These are phyloP conservation scores for Gossypium bickii DNA, from an alignment of 345 rosid genomes.

Conservation along the genomic window DNA sequence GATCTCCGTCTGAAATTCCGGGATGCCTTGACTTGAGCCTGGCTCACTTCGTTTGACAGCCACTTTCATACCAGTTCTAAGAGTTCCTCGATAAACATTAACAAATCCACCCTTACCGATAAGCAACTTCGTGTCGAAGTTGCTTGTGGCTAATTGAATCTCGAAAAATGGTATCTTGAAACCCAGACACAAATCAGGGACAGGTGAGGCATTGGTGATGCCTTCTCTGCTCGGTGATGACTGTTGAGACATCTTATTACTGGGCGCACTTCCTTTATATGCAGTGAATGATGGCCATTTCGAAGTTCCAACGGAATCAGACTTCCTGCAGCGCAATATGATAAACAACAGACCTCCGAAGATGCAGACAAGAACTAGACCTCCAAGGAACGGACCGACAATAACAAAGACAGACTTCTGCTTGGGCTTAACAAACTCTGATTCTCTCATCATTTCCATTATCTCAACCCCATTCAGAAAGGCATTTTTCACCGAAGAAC, in stretches of 20 bases:
- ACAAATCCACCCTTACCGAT: constrained; percentile 52
- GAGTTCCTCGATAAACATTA: constrained; percentile 34
- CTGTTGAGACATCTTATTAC: neutral
- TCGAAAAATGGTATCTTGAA: constrained; percentile 35
- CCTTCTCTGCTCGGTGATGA: constrained; percentile 12
- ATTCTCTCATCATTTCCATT: constrained; percentile 31
- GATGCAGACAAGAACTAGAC: constrained; percentile 20
- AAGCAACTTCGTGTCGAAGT: constrained; percentile 27
- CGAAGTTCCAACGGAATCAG: constrained; percentile 7
- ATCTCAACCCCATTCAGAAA: constrained; percentile 56
- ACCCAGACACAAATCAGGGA: constrained; percentile 26
- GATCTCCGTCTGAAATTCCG: constrained; percentile 33
- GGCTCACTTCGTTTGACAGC: constrained; percentile 47
- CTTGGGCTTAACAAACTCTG: constrained; percentile 1
- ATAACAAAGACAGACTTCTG: constrained; percentile 7
- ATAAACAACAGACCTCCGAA: constrained; percentile 15
- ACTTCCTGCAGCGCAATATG: constrained; percentile 16
- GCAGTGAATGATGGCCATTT: neutral
- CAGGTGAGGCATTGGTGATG: constrained; percentile 11
- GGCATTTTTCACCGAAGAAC: constrained; percentile 21
- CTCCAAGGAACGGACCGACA: constrained; percentile 30
- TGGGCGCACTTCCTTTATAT: neutral
- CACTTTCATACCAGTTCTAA: constrained; percentile 34
- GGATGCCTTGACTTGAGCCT: constrained; percentile 42
- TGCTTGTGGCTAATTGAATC: constrained; percentile 37